Conservation (phyloP, 768 basidiomycete species). For the Aureoboletus auriporus region DNA sequence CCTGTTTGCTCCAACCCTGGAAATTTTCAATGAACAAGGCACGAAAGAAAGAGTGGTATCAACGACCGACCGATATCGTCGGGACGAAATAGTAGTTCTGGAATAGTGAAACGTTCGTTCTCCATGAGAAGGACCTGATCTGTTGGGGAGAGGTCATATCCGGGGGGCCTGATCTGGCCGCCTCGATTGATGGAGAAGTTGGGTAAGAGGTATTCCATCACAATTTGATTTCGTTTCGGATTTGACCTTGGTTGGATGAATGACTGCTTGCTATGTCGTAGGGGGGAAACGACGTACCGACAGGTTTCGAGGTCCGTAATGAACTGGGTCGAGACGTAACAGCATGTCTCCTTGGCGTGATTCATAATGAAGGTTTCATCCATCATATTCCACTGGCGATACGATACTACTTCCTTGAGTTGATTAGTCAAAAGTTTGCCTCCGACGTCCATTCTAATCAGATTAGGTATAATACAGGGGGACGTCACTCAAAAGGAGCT, state of each 20-base stretch:
- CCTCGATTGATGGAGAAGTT: constrained; percentile 70
- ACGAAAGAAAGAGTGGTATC: constrained; percentile 6
- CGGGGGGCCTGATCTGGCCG: constrained; percentile 51
- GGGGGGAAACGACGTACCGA: constrained; percentile 51
- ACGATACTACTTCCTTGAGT: constrained; percentile 89
- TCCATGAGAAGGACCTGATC: constrained; percentile 80
- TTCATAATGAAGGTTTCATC: constrained; percentile 94
- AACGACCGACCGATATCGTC: constrained; percentile 73
- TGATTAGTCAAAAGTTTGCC: constrained; percentile 96
- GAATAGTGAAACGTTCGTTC: constrained; percentile 88
- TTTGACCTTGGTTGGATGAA: constrained; percentile 39
- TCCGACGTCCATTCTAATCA: constrained; percentile 82
- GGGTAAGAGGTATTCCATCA: constrained; percentile 88
- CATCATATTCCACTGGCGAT: constrained; percentile 98
- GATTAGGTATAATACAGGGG: constrained; percentile 13
- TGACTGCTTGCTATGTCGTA: constrained; percentile 13
- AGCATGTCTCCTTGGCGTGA: constrained; percentile 86
- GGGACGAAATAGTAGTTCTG: constrained; percentile 90
- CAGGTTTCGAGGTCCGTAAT: constrained; percentile 69
- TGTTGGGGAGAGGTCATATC: constrained; percentile 49
- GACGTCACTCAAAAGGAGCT: constrained; percentile 11
- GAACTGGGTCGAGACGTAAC: constrained; percentile 78
- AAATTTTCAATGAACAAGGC: constrained; percentile 4
- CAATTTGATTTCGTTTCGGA: constrained; percentile 60
- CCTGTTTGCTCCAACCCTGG: constrained; percentile 80